Evolutionary conservation across 2,329 filamentous ascomycete species (phyloP), one percentile per base, ranked within the genome.

Genomic region (Verticillium dahliae): DNA sequence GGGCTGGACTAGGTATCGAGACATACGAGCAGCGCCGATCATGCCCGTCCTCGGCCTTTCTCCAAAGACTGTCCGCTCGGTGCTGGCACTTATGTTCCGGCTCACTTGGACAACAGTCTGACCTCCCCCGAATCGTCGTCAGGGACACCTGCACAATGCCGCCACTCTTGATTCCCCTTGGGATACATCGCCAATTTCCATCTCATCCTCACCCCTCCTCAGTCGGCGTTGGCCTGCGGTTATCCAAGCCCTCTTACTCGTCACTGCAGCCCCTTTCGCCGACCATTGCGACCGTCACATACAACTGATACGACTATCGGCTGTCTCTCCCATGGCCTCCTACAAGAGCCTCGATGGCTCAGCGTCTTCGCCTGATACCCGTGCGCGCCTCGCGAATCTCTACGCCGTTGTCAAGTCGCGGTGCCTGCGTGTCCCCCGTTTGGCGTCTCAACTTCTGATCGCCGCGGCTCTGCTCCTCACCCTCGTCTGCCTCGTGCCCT

Each of bases 391-490:
- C 18, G 45, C 18, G 35, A 72, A 72, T 58, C 68, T 78, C 38
- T 69, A 75, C 27, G 69, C 75, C 67, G 73, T 78, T 58, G 71
- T 76, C 67, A 78, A 78, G 27, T 75, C 75, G 41, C 77, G 72
- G 60, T 73, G 78, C 64, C 76, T 75, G 65, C 77, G 74, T 50
- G 69, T 71, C 6, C 65, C 72, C 2, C 70, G 73, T 10, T 62
- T 73, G 6, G 34, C 75, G 2, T 59, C 74, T 38, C 71, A 72
- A 39, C 52, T 70, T 50, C 54, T 61, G 13, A 65, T 67, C 14
- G 63, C 67, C n/a, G 60, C 73, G 33, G 45, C 74, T 14, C 63
- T 69, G 6, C 38, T 72, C 6, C 63, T 72, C 45, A 63, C 73
- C 39, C 59, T 76, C 45, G 65, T 74, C 55, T 62, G 64, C 1